These are phyloP conservation scores for Penicillium paneum DNA, from an alignment of 2,329 filamentous ascomycete species.

Conservation along the genomic window DNA sequence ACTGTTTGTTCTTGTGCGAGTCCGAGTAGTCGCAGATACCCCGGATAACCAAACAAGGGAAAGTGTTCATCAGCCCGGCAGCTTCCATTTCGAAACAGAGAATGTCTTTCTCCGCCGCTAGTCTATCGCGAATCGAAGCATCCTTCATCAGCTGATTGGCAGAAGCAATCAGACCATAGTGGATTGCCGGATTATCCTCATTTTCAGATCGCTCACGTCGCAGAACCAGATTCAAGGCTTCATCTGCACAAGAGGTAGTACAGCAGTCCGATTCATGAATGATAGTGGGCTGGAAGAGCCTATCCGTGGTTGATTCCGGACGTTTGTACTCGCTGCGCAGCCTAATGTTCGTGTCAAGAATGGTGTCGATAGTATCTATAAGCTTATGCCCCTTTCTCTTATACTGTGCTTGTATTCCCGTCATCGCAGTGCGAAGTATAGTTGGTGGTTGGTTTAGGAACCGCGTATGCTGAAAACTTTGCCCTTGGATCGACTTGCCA, in stretches of 20 bases:
- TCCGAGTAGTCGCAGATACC: constrained; percentile 14
- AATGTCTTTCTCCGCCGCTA: not conserved
- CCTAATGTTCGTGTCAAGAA: too few relatives aligned
- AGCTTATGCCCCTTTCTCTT: not conserved
- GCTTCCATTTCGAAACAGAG: not conserved
- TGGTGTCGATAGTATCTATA: not conserved
- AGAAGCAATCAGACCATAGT: not conserved
- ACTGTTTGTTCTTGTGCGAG: constrained; percentile 5
- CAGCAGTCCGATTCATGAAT: too few relatives aligned
- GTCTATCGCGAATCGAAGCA: not conserved
- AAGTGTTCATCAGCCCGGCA: not conserved
- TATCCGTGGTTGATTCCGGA: not conserved
- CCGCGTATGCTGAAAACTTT: not conserved
- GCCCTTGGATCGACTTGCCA: constrained; percentile 9
- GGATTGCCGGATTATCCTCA: not conserved
- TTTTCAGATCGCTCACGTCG: too few relatives aligned
- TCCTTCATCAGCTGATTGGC: not conserved
- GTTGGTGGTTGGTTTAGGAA: not conserved
- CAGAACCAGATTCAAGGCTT: too few relatives aligned
- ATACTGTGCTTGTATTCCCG: not conserved
- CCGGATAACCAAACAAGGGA: not conserved
- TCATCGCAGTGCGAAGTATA: not conserved
- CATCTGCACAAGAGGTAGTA: too few relatives aligned
- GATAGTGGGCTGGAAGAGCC: not conserved
- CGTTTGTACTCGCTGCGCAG: not conserved